Evolutionary conservation across 306 rosid genomes (phyloP).

Genomic region (Quillaja saponaria): DNA sequence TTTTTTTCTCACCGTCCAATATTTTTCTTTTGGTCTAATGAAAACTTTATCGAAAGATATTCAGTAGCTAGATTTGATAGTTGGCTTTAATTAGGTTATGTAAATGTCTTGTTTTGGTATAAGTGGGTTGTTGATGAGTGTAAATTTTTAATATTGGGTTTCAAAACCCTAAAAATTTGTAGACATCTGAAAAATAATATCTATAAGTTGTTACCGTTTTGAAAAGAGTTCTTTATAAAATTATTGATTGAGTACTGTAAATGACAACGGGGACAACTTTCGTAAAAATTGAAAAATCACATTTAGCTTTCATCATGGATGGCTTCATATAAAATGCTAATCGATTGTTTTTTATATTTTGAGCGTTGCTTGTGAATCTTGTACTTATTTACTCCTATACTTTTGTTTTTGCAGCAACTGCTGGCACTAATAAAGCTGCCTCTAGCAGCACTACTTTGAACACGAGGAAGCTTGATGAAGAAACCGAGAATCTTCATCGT

Average conservation of each 20-base stretch:
- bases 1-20: neutral
- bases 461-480: conserved; percentile 87
- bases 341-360: neutral
- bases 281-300: no score
- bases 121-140: neutral
- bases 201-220: no score
- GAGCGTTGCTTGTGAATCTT: neutral
- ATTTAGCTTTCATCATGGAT: no score
- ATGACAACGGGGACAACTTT: neutral
- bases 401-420: conserved; percentile 51
- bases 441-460: conserved; percentile 78
- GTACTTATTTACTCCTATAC: neutral
- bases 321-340: neutral
- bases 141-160: neutral
- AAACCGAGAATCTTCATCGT: conserved; percentile 82
- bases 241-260: neutral
- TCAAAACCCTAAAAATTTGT: no score
- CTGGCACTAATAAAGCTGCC: conserved; percentile 82
- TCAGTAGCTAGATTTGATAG: no score
- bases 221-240: neutral
- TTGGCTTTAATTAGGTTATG: neutral
- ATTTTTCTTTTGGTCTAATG: neutral
- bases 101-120: neutral
- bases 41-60: no score
- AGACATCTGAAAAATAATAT: no score